Evolutionary conservation across 768 basidiomycete species (phyloP).

Genomic region (Amanita exitialis): DNA sequence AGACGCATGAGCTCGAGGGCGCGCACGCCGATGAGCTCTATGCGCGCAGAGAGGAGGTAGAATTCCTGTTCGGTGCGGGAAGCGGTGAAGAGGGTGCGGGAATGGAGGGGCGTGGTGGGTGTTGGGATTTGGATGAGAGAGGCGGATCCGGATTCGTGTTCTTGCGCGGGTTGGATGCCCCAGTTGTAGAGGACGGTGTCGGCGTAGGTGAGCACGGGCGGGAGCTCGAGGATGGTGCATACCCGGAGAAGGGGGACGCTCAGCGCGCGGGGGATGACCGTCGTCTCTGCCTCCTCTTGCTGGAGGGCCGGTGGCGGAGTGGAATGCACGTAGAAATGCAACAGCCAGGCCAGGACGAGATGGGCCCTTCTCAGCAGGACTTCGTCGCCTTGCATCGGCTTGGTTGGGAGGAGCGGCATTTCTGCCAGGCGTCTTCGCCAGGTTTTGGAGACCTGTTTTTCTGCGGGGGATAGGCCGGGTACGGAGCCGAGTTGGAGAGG

Average conservation of each 20-base stretch:
- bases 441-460: constrained; percentile 24
- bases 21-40: constrained; percentile 78
- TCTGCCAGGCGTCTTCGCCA: constrained; percentile 39
- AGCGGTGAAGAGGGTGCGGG: constrained; percentile 64
- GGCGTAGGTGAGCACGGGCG: constrained; percentile 84
- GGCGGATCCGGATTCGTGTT: constrained; percentile 17
- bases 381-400: constrained; percentile 37
- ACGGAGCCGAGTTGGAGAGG: constrained; percentile 46
- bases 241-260: constrained; percentile 70
- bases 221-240: constrained; percentile 62
- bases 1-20: constrained; percentile 80
- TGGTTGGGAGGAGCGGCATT: constrained; percentile 41
- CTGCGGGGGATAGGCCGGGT: constrained; percentile 23
- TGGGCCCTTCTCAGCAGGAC: constrained; percentile 60
- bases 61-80: constrained; percentile 80
- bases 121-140: background rate
- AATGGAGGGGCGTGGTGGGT: constrained; percentile 42
- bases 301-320: constrained; percentile 18
- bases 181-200: constrained; percentile 91
- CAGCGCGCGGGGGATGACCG: constrained; percentile 54
- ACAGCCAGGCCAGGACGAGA: constrained; percentile 59
- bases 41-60: constrained; percentile 76
- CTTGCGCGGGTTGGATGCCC: constrained; percentile 18
- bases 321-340: constrained; percentile 74
- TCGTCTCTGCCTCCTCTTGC: constrained; percentile 20